Percentiles rank a stretch among this genome's conserved stretches.
phyloP scores from a whole-genome alignment of 2,329 filamentous ascomycete species.

The Mariannaea elegans region DNA sequence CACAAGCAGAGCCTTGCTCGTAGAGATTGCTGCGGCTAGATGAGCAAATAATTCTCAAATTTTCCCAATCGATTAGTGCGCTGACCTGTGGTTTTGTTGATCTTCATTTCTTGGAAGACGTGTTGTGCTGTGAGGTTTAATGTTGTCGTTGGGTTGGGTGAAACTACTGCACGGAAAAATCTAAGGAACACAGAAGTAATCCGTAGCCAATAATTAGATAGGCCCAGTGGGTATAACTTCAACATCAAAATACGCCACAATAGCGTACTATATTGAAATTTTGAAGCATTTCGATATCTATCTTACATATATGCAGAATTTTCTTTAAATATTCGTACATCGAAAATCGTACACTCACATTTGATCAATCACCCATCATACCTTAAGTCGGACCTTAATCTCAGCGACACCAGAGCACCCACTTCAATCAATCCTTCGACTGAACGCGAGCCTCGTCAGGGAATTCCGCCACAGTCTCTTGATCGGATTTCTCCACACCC shows the following conservation, averaged over 20 bases:
- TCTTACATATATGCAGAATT: slow-evolving; percentile 18
- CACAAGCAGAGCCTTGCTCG: slow-evolving; percentile 75
- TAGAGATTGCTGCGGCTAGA: slow-evolving; percentile 67
- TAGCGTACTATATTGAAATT: slow-evolving; percentile 24
- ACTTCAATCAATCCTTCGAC: slow-evolving; percentile 4
- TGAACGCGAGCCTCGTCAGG: slow-evolving; percentile 24
- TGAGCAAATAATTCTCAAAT: not conserved
- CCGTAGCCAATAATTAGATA: not conserved
- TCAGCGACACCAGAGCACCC: no score
- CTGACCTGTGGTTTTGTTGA: slow-evolving; percentile 56
- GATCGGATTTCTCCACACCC: slow-evolving; percentile 36
- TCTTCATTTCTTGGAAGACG: slow-evolving; percentile 47
- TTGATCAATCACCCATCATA: not conserved
- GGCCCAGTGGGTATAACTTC: not conserved
- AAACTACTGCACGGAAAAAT: slow-evolving; percentile 21
- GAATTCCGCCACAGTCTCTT: slow-evolving; percentile 21
- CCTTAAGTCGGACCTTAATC: no score
- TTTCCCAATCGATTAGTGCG: no score
- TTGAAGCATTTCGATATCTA: not conserved
- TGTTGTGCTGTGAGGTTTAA: slow-evolving; percentile 17
- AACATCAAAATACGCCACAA: not conserved
- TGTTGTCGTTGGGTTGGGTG: slow-evolving; percentile 17
- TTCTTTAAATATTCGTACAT: slow-evolving; percentile 9
- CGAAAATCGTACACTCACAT: not conserved
- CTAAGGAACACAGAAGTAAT: not conserved